Evolutionary conservation across 495 filamentous ascomycete genomes (phyloP), one percentile per base, ranked within the genome.

Genomic region (Cetradonia linearis): DNA sequence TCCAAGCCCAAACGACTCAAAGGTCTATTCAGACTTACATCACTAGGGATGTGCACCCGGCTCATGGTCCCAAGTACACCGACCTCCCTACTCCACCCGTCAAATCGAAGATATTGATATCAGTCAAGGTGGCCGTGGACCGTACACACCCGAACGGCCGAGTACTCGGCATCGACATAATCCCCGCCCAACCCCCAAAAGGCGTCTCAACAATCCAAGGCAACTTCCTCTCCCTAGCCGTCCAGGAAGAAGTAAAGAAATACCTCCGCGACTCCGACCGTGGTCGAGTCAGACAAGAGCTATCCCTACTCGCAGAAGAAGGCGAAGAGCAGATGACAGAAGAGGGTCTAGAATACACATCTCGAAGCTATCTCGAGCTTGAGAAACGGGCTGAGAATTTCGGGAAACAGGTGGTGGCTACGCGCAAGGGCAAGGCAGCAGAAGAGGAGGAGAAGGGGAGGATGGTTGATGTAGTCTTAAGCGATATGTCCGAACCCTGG

Each of bases 401-500:
- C 10, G 16, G 14, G 1, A 9, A 28, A 31, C 13, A 53, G 25
- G 18, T 18, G n/a, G 46, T 34, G 7, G 33, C 14, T 38, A 37
- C 6, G 37, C 5, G 46, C 28, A 56, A 46, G 59, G 55, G 52
- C 38, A 20, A 37, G 59, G 31, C 23, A 25, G 31, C 27, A 36
- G 14, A 60, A 38, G 55, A 65, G 30, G 61, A 69, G 55, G 36
- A 27, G n/a, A 59, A 64, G 59, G 66, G 72, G 64, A 78, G 78
- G 63, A 84, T 85, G 68, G 92, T 95, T 46, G 88, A 97, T 82
- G 87, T 98, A 67, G 87, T 98, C 66, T 74, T 98, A 66, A 94
- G 88, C 79, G 93, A 98, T 85, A 98, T 98, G 93, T 98, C 83
- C 76, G 92, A 79, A 76, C 91, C 93, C 88, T 95, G 89, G 90